A percentile compares a stretch with the other conserved stretches of the same genome.
These are phyloP conservation scores for Coemansia reversa DNA, from an alignment of 192 early-diverging fungal genomes.

Conservation along the genomic window DNA sequence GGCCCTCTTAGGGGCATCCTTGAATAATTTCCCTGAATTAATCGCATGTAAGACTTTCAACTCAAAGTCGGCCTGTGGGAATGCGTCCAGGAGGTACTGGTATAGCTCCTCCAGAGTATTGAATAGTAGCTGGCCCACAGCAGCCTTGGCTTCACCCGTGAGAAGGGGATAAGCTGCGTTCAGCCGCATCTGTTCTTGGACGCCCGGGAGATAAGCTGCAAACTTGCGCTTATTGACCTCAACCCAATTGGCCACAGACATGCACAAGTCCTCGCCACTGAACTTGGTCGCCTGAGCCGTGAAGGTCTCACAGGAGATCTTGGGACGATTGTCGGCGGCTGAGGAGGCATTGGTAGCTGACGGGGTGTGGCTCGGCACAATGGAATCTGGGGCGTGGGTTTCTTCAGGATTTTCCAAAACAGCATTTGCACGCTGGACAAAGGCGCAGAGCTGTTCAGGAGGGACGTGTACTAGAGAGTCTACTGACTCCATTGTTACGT, in stretches of 20 bases:
- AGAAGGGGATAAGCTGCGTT: too few species aligned
- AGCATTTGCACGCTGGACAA: background rate
- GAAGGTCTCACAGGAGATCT: background rate
- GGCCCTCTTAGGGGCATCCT: background rate
- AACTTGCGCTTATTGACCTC: too few species aligned
- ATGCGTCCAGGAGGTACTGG: background rate
- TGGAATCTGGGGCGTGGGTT: too few species aligned
- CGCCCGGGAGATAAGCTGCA: too few species aligned
- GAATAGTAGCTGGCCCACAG: too few species aligned
- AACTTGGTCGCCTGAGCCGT: background rate
- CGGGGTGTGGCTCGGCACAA: background rate
- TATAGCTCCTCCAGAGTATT: too few species aligned
- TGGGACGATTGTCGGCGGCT: background rate
- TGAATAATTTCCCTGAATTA: background rate
- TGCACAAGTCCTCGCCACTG: background rate
- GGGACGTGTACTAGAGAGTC: background rate
- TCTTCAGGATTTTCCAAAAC: background rate
- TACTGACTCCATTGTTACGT: background rate
- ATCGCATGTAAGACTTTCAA: background rate
- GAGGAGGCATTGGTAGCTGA: background rate
- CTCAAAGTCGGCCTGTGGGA: background rate
- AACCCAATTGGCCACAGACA: too few species aligned
- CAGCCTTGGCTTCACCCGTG: too few species aligned
- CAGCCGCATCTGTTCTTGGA: too few species aligned
- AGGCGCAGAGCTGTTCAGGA: background rate